These are phyloP conservation scores for Oryza meridionalis DNA, from an alignment of 176 grass and related monocot species.

Conservation along the genomic window DNA sequence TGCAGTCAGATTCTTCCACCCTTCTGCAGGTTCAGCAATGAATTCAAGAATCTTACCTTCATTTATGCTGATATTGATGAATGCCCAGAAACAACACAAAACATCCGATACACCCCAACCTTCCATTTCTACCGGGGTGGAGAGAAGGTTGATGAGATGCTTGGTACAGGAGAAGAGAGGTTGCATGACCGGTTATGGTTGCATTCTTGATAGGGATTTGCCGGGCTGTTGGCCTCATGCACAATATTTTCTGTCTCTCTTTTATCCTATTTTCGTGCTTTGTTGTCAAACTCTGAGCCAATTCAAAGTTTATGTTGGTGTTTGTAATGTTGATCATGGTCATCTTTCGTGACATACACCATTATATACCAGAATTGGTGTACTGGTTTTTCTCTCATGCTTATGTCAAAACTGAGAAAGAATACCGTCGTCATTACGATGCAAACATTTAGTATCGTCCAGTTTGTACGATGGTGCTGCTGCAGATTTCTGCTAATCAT, in stretches of 20 bases:
- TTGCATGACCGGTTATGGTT: conserved; percentile 87
- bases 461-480: not conserved
- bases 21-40: conserved; percentile 71
- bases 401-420: not conserved
- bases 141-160: conserved; percentile 92
- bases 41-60: conserved; percentile 85
- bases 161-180: conserved; percentile 80
- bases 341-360: not conserved
- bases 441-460: not conserved
- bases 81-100: conserved; percentile 82
- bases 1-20: conserved; percentile 77
- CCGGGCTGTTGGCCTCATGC: conserved; percentile 5
- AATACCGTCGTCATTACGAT: not conserved
- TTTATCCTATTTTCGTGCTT: not conserved
- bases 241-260: not conserved
- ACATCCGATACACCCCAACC: conserved; percentile 83
- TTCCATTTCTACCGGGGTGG: conserved; percentile 86
- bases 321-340: conserved; percentile 2
- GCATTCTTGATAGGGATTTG: conserved; percentile 60
- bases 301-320: not conserved
- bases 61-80: conserved; percentile 90
- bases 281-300: not conserved
- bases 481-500: not conserved
- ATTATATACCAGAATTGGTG: not conserved
- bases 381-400: not conserved